Percentiles rank a stretch among this genome's conserved stretches.
These are phyloP conservation scores for Endotrypanum monterogeii DNA, from an alignment of 208 protist genomes.

Conservation along the genomic window DNA sequence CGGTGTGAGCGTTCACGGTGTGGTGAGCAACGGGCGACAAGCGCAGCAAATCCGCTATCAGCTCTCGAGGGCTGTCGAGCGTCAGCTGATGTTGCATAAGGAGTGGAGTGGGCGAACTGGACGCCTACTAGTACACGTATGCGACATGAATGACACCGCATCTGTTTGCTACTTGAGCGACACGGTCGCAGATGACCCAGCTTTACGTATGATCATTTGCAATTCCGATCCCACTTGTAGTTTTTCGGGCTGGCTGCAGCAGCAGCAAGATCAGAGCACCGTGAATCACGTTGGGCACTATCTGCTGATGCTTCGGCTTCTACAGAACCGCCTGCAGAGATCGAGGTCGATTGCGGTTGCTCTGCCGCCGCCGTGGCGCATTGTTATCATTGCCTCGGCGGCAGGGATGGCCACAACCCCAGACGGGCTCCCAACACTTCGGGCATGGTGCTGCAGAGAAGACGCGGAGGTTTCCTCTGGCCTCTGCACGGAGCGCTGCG, in stretches of 20 bases:
- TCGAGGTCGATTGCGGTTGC: conserved; percentile 18
- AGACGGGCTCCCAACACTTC: conserved; percentile 34
- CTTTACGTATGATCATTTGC: conserved; percentile 64
- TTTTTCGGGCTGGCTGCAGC: conserved; percentile 36
- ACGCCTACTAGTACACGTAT: conserved; percentile 48
- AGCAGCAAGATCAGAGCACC: conserved; percentile 65
- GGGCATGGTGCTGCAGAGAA: conserved; percentile 26
- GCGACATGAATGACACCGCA: conserved; percentile 63
- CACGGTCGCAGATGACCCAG: conserved; percentile 37
- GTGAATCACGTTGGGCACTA: conserved; percentile 63
- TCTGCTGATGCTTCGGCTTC: conserved; percentile 53
- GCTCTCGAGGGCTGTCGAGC: conserved; percentile 47
- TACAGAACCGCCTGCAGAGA: conserved; percentile 29
- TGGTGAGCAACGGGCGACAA: conserved; percentile 37
- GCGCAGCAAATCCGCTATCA: conserved; percentile 36
- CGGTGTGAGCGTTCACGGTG: conserved; percentile 74
- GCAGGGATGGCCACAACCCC: conserved; percentile 41
- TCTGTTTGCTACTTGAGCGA: conserved; percentile 48
- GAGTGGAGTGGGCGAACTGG: conserved; percentile 49
- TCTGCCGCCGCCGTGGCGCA: conserved; percentile 39
- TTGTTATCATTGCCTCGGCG: conserved; percentile 57
- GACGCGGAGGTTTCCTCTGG: conserved; percentile 26
- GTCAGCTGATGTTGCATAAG: conserved; percentile 64
- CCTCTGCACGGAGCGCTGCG: conserved; percentile 49
- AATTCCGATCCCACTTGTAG: conserved; percentile 46